Percentiles rank a stretch among this genome's conserved stretches.
Conservation (phyloP, 768 basidiomycete species). For the Suillus decipiens region DNA sequence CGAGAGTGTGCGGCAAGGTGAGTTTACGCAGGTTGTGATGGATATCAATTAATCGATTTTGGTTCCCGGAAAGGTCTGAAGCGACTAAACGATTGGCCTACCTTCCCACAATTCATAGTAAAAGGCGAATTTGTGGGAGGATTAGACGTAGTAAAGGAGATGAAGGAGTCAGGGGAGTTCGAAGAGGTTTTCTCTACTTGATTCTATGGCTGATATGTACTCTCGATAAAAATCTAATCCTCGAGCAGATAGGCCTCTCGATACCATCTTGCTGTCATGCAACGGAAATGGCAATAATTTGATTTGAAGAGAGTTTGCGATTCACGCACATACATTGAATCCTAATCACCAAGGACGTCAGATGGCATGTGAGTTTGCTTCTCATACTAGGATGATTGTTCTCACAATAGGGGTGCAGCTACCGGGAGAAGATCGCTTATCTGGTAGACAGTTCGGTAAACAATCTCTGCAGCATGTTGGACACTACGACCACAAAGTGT, state of each 20-base stretch:
- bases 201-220: background rate
- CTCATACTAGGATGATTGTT: background rate
- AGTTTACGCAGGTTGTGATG: slow-evolving; percentile 19
- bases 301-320: slow-evolving; percentile 1
- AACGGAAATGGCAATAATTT: background rate
- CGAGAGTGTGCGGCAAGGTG: slow-evolving; percentile 80
- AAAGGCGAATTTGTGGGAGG: slow-evolving; percentile 96
- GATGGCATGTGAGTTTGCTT: slow-evolving; percentile 2
- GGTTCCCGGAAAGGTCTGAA: slow-evolving; percentile 52
- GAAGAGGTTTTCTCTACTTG: slow-evolving; percentile 38
- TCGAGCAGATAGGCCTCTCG: background rate
- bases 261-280: background rate
- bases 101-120: slow-evolving; percentile 83
- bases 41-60: background rate
- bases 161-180: slow-evolving; percentile 81
- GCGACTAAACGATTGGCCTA: slow-evolving; percentile 87
- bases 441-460: background rate
- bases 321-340: background rate
- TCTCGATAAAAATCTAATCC: background rate
- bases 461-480: background rate
- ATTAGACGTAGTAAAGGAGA: slow-evolving; percentile 88
- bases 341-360: too few relatives aligned
- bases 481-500: background rate
- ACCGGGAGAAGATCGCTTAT: background rate
- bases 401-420: background rate